Percentiles rank a stretch among this genome's conserved stretches.
These are phyloP conservation scores for Venturia asperata DNA, from an alignment of 2,329 filamentous ascomycete genomes.

Conservation along the genomic window DNA sequence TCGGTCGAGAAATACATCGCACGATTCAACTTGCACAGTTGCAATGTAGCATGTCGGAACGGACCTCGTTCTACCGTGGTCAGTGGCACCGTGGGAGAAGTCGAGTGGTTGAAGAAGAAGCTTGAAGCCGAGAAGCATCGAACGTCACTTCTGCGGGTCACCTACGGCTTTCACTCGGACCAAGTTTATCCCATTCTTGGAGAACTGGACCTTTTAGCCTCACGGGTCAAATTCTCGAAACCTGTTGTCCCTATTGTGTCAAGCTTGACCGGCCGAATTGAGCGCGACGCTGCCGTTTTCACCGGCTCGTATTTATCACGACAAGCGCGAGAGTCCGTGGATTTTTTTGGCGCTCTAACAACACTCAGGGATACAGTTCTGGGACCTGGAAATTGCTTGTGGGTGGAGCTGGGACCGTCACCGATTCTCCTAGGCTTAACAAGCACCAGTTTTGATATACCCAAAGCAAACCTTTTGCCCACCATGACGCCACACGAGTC, in stretches of 20 bases:
- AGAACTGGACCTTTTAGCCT: conserved; percentile 22
- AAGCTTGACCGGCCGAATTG: conserved; percentile 25
- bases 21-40: not conserved
- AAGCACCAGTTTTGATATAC: conserved; percentile 22
- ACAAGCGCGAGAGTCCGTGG: conserved; percentile 19
- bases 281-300: conserved; percentile 23
- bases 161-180: conserved; percentile 30
- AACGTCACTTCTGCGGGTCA: conserved; percentile 22
- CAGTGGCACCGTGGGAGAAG: conserved; percentile 53
- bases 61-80: conserved; percentile 67
- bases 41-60: conserved; percentile 65
- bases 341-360: conserved; percentile 18
- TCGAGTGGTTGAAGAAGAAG: conserved; percentile 45
- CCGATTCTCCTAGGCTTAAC: conserved; percentile 4
- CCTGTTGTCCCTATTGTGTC: conserved; percentile 29
- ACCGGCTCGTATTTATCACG: conserved; percentile 23
- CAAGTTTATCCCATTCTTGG: conserved; percentile 29
- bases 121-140: conserved; percentile 41
- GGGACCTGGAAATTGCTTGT: conserved; percentile 5
- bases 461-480: conserved; percentile 13
- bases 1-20: conserved; percentile 42
- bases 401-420: conserved; percentile 18
- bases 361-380: conserved; percentile 4
- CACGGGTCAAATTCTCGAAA: conserved; percentile 23
- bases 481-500: conserved; percentile 21